These are phyloP conservation scores for Tetrahymena borealis DNA, from an alignment of 73 alveolate genomes.

Conservation along the genomic window DNA sequence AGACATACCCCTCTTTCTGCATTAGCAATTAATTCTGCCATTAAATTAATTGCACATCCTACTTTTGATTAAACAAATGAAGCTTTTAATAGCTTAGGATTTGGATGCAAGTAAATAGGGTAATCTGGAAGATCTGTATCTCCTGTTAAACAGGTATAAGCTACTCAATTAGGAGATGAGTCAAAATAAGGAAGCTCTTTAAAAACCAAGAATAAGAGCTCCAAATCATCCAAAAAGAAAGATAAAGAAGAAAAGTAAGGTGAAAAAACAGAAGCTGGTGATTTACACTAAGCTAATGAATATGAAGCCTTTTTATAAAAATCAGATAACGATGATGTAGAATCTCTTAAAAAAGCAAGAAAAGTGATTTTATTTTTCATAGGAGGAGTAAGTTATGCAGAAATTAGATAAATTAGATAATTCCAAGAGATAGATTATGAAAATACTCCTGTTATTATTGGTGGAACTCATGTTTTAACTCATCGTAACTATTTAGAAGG, in stretches of 20 bases:
- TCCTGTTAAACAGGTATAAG: neutral
- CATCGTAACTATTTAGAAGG: neutral
- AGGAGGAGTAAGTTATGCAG: neutral
- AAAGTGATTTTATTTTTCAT: neutral
- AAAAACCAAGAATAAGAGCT: neutral
- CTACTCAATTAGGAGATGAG: neutral
- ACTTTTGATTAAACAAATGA: neutral
- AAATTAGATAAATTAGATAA: neutral
- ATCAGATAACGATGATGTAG: neutral
- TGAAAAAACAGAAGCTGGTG: neutral
- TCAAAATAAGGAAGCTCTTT: neutral
- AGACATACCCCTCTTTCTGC: neutral
- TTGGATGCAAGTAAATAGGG: neutral
- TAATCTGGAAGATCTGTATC: neutral
- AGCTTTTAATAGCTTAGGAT: neutral
- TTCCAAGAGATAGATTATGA: neutral
- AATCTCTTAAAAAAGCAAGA: neutral
- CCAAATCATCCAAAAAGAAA: neutral
- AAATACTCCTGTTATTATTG: neutral
- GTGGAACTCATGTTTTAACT: neutral
- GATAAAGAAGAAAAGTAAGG: neutral
- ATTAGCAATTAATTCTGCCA: neutral
- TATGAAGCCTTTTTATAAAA: neutral
- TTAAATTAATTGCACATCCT: neutral
- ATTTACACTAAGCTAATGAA: neutral